Conservation (phyloP, 345 rosid species). For the Acer yangbiense region DNA sequence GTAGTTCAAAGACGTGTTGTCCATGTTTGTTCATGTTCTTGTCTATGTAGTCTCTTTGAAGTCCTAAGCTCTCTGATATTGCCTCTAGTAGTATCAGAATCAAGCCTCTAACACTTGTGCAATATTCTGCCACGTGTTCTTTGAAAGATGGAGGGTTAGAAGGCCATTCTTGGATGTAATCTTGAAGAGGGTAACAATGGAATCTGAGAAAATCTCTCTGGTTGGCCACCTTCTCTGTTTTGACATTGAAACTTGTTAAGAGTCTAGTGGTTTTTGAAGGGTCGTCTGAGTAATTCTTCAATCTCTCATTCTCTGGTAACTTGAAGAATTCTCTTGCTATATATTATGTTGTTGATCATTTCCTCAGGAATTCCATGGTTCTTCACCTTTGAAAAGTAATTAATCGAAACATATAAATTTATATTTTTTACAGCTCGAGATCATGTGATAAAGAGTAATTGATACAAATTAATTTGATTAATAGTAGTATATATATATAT, state of each 20-base stretch:
- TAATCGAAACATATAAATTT: no score
- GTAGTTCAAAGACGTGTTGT: constrained; percentile 88
- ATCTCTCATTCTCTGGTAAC: constrained; percentile 64
- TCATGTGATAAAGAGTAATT: no score
- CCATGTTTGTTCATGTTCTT: constrained; percentile 51
- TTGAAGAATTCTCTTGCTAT: constrained; percentile 59
- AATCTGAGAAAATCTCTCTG: constrained; percentile 86
- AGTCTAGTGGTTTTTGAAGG: constrained; percentile 54
- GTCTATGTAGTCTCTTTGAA: constrained; percentile 46
- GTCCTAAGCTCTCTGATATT: constrained; percentile 79
- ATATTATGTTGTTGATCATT: constrained; percentile 34
- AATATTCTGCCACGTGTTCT: constrained; percentile 56
- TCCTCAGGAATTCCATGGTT: constrained; percentile 63
- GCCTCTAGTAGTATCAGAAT: constrained; percentile 57
- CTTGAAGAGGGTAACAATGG: constrained; percentile 74
- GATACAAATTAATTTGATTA: no score
- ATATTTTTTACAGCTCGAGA: no score
- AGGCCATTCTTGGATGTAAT: constrained; percentile 74
- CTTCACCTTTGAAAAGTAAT: constrained; percentile 45
- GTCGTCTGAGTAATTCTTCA: constrained; percentile 69
- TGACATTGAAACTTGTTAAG: constrained; percentile 81
- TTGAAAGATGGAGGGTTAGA: constrained; percentile 62
- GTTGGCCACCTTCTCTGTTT: constrained; percentile 60
- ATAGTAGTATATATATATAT: no score
- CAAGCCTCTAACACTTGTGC: constrained; percentile 47